Conservation (phyloP, 768 basidiomycete genomes). For the Leucosporidium creatinivorum region DNA sequence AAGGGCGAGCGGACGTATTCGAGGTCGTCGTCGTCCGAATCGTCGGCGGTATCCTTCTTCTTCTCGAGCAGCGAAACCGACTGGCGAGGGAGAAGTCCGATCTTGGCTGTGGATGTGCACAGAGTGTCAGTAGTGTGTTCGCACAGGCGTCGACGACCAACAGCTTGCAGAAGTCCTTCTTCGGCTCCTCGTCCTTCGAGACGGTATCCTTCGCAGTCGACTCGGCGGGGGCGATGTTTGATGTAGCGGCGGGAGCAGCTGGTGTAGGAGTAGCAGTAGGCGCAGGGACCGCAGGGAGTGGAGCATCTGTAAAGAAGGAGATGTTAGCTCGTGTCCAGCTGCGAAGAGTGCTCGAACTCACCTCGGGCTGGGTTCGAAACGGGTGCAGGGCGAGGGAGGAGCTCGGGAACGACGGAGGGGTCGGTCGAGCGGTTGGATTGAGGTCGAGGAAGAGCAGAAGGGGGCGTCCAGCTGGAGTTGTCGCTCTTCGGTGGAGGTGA, state of each 20-base stretch:
- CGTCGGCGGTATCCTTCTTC: slow-evolving; percentile 10
- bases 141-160: too few relatives aligned
- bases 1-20: slow-evolving; percentile 27
- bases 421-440: neutral
- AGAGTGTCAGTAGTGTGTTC: neutral
- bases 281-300: neutral
- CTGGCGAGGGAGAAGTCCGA: slow-evolving; percentile 26
- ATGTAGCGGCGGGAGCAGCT: too few relatives aligned
- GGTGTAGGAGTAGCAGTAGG: too few relatives aligned
- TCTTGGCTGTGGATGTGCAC: slow-evolving; percentile 1
- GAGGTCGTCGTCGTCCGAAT: slow-evolving; percentile 19
- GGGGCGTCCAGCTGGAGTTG: neutral
- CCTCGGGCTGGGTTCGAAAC: neutral
- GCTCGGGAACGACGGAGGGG: neutral
- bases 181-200: neutral
- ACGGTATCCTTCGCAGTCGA: neutral
- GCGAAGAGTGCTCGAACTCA: too few relatives aligned
- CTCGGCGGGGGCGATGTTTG: slow-evolving; percentile 11
- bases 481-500: slow-evolving; percentile 10
- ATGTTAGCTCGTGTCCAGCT: too few relatives aligned
- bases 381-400: neutral
- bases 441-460: slow-evolving; percentile 2
- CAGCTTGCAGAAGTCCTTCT: slow-evolving; percentile 7
- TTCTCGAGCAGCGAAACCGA: slow-evolving; percentile 29
- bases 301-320: neutral